Percentiles rank a stretch among this genome's conserved stretches.
These are phyloP conservation scores for Moesziomyces antarcticus DNA, from an alignment of 1,284 basidiomycete species.

Conservation along the genomic window DNA sequence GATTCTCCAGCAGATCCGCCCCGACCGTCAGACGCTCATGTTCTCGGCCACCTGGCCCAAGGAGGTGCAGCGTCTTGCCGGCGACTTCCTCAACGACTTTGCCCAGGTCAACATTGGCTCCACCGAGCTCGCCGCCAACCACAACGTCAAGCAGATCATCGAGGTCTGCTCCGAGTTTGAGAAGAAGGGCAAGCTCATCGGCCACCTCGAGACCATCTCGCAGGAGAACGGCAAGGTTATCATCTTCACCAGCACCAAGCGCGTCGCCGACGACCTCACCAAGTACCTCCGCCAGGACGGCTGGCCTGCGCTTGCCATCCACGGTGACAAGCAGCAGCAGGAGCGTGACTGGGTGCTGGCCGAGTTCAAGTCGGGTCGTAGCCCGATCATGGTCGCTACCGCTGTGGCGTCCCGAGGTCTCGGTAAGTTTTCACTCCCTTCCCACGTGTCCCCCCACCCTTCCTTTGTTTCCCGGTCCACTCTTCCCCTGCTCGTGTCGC, in stretches of 20 bases:
- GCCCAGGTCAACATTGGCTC: constrained; percentile 99
- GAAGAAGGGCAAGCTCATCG: constrained; percentile 94
- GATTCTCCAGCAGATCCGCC: constrained; percentile 94
- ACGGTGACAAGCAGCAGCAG: constrained; percentile 89
- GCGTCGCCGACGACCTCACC: constrained; percentile 96
- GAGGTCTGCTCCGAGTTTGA: constrained; percentile 98
- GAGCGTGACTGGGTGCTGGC: constrained; percentile 98
- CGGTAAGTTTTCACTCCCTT: constrained; percentile 78
- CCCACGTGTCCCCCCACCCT: constrained; percentile 1
- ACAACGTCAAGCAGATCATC: constrained; percentile 94
- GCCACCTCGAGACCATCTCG: constrained; percentile 96
- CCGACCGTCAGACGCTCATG: constrained; percentile 82
- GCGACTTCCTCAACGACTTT: constrained; percentile 95
- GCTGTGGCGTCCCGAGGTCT: constrained; percentile 94
- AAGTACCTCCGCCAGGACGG: constrained; percentile 77
- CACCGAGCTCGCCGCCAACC: constrained; percentile 97
- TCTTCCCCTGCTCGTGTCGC: constrained; percentile 1
- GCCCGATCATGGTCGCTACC: constrained; percentile 92
- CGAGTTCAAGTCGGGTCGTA: constrained; percentile 97
- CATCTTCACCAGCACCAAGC: constrained; percentile 98
- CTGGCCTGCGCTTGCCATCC: constrained; percentile 96
- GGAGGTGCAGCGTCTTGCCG: constrained; percentile 95
- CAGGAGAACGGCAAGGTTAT: constrained; percentile 97
- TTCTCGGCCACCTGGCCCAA: constrained; percentile 99
- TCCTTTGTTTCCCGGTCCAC: constrained; percentile 3